These are phyloP conservation scores for Gnomoniopsis sp. DNA, from an alignment of 2,329 filamentous ascomycete species.

Conservation along the genomic window DNA sequence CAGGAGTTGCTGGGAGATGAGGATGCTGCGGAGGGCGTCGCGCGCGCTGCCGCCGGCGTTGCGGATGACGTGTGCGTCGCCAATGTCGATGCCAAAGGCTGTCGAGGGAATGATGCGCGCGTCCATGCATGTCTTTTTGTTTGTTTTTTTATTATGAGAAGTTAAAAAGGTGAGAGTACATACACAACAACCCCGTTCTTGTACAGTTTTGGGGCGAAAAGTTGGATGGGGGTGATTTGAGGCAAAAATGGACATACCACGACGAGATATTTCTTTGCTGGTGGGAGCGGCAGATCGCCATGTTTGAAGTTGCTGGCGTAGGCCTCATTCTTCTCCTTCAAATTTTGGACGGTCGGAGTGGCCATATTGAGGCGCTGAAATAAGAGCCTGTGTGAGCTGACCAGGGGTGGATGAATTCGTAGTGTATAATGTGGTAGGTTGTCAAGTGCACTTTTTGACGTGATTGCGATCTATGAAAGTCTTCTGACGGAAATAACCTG, in stretches of 20 bases:
- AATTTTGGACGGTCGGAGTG: slow-evolving; percentile 25
- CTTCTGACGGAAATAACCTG: background rate
- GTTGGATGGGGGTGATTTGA: background rate
- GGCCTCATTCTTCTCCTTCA: slow-evolving; percentile 25
- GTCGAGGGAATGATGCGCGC: slow-evolving; percentile 66
- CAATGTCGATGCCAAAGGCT: slow-evolving; percentile 67
- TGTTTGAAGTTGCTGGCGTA: slow-evolving; percentile 52
- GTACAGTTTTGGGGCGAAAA: too few species aligned
- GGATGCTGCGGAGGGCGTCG: slow-evolving; percentile 69
- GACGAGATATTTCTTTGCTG: slow-evolving; percentile 65
- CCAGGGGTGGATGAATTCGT: too few species aligned
- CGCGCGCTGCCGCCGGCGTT: slow-evolving; percentile 66
- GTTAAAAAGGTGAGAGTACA: too few species aligned
- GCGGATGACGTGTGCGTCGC: slow-evolving; percentile 75
- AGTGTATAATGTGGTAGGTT: too few species aligned
- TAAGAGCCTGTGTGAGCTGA: background rate
- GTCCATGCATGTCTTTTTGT: slow-evolving; percentile 81
- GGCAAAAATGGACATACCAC: slow-evolving; percentile 37
- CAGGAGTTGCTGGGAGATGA: slow-evolving; percentile 77
- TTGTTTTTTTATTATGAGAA: too few species aligned
- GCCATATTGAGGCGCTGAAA: slow-evolving; percentile 12
- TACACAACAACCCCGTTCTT: too few species aligned
- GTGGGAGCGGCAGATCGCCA: slow-evolving; percentile 64
- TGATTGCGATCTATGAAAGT: background rate
- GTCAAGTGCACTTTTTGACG: background rate